These are phyloP conservation scores for Xylaria sp. DNA, from an alignment of 495 filamentous ascomycete species.

Conservation along the genomic window DNA sequence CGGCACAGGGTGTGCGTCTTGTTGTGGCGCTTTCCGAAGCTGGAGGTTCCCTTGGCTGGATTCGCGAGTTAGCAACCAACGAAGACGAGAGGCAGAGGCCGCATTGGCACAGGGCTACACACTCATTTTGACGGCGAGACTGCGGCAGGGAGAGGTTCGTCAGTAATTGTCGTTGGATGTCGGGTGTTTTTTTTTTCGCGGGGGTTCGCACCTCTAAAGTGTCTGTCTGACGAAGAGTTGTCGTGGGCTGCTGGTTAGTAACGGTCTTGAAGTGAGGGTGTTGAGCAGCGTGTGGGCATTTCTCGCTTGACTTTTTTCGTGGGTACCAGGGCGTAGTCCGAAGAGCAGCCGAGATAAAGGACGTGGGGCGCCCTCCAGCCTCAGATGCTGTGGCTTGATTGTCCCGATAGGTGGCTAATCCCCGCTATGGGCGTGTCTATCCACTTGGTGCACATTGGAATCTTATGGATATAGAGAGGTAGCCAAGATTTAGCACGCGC, in stretches of 20 bases:
- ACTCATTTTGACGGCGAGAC: constrained; percentile 47
- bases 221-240: constrained; percentile 36
- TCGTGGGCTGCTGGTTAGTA: constrained; percentile 32
- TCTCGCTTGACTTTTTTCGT: constrained; percentile 44
- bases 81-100: constrained; percentile 17
- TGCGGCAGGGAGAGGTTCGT: constrained; percentile 27
- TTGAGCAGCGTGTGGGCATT: constrained; percentile 32
- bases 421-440: not conserved
- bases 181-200: constrained; percentile 6
- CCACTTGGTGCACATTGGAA: not conserved
- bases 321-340: constrained; percentile 39
- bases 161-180: constrained; percentile 14
- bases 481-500: not conserved
- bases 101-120: constrained; percentile 29
- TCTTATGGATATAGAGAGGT: not conserved
- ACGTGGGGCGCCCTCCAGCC: not conserved
- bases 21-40: constrained; percentile 98
- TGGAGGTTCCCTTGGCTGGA: constrained; percentile 88
- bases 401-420: not conserved
- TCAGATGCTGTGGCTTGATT: not conserved
- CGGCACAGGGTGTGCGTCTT: constrained; percentile 99
- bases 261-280: constrained; percentile 25
- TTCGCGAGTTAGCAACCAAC: constrained; percentile 42
- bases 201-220: constrained; percentile 36
- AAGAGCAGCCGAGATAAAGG: constrained; percentile 36